Evolutionary conservation across 306 rosid species (phyloP), one percentile per base, ranked within the genome.

Genomic region (Cicer chorassanicum): DNA sequence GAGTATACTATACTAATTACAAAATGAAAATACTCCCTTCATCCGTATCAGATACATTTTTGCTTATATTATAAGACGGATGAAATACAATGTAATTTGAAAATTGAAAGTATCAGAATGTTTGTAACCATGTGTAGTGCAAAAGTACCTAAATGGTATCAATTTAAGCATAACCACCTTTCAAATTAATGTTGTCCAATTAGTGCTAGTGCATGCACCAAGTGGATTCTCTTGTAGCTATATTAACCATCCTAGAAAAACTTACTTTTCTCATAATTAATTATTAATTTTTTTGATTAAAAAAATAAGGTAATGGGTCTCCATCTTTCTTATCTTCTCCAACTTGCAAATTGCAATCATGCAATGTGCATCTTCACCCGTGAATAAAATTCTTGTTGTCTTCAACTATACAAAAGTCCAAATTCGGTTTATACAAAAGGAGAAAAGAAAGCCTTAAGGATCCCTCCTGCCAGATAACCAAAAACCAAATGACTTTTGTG

Each of bases 391-490:
- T 83, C 81, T 66, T 55, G 69, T 53, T 62, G 88, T 76, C 94
- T 88, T 88, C 78, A 68, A 62, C 78, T 73, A 70, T 65, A 86
- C 89, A 82, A 88, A 88, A 87, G 88, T 82, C 86, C 81, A 78
- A 78, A 69, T 55, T 70, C 81, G 78, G 62, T 86, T 86, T 80
- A 62, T 59, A 57, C 75, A 85, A 74, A 19, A 46, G n/a, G 16
- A 42, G n/a, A 45, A 77, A 78, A 43, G 43, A 45, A 70, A 39
- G 11, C 38, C 76, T 34, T 46, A 65, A 14, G 19, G 61, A 70
- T 42, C 71, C 54, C 48, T 71, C 57, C 1, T 51, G 75, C 12
- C 40, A 71, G 21, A 74, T 73, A 73, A 74, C 76, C 65, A 79
- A 70, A 59, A 44, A 80, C 57, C 55, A 24, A 24, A 14, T 14